A percentile compares a stretch with the other conserved stretches of the same genome.
These are phyloP conservation scores for Histomonas meleagridis DNA, from an alignment of 208 protist genomes.

Conservation along the genomic window DNA sequence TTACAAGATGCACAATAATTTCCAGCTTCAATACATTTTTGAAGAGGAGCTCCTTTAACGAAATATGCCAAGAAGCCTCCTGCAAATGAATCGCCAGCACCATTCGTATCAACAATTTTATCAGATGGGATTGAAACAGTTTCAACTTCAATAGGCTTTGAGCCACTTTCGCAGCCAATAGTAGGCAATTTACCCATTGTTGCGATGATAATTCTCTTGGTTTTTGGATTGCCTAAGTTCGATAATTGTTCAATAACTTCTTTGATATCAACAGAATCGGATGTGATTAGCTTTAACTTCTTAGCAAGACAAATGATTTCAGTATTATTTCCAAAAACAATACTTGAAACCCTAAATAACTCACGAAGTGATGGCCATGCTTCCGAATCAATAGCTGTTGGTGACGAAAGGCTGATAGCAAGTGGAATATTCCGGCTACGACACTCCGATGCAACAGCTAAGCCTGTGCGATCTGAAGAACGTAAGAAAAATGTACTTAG, in stretches of 20 bases:
- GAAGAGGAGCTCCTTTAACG: not conserved
- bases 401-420: not conserved
- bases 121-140: conserved; percentile 63
- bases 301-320: not conserved
- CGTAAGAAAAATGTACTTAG: not conserved
- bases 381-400: not conserved
- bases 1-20: not conserved
- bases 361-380: not conserved
- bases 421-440: not conserved
- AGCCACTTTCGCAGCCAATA: conserved; percentile 57
- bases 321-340: not conserved
- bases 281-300: not conserved
- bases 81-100: conserved; percentile 89
- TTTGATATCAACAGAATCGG: not conserved
- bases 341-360: not conserved
- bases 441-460: not conserved
- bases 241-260: not conserved
- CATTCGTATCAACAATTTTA: conserved; percentile 87
- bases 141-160: conserved; percentile 49
- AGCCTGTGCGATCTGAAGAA: not conserved
- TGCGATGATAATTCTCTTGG: not conserved
- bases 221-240: not conserved
- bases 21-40: conserved; percentile 20
- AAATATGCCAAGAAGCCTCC: conserved; percentile 81
- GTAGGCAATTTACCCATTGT: conserved; percentile 48